A percentile compares a stretch with the other conserved stretches of the same genome.
These are phyloP conservation scores for Schizochytrium sp. DNA, from an alignment of 108 stramenopile species.

Conservation along the genomic window DNA sequence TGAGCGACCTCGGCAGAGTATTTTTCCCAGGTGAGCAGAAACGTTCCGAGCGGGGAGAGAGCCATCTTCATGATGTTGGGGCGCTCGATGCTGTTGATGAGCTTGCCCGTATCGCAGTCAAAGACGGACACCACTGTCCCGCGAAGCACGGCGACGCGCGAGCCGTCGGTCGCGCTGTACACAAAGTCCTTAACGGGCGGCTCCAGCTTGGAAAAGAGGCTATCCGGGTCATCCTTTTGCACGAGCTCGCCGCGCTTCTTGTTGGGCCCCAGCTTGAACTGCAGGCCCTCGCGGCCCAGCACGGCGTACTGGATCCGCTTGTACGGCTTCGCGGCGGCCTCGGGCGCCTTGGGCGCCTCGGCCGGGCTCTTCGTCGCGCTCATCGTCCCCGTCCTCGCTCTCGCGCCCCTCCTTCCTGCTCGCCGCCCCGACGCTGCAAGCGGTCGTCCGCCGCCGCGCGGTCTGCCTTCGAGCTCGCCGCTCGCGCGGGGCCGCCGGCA, in stretches of 20 bases:
- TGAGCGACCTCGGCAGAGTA: not conserved
- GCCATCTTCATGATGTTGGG: not conserved
- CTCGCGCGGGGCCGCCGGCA: no score
- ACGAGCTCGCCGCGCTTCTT: slow-evolving; percentile 7
- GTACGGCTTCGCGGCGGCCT: not conserved
- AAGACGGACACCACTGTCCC: not conserved
- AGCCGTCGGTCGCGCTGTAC: not conserved
- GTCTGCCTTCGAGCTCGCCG: no score
- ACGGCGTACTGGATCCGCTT: slow-evolving; percentile 16
- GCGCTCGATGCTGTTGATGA: not conserved
- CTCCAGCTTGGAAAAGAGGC: not conserved
- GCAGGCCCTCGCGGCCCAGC: not conserved
- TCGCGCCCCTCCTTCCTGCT: no score
- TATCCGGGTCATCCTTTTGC: not conserved
- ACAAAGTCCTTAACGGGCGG: not conserved
- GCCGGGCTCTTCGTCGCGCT: not conserved
- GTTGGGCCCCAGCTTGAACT: slow-evolving; percentile 9
- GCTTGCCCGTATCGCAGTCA: not conserved
- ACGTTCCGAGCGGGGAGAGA: slow-evolving; percentile 42
- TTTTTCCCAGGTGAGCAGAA: slow-evolving; percentile 41
- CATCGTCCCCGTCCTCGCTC: no score
- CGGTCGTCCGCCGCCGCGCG: no score
- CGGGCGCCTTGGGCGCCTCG: not conserved
- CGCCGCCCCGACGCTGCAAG: no score
- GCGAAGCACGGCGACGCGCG: not conserved